Evolutionary conservation across 257 asterid genomes (phyloP), one percentile per base, ranked within the genome.

Genomic region (Paulownia fortunei): DNA sequence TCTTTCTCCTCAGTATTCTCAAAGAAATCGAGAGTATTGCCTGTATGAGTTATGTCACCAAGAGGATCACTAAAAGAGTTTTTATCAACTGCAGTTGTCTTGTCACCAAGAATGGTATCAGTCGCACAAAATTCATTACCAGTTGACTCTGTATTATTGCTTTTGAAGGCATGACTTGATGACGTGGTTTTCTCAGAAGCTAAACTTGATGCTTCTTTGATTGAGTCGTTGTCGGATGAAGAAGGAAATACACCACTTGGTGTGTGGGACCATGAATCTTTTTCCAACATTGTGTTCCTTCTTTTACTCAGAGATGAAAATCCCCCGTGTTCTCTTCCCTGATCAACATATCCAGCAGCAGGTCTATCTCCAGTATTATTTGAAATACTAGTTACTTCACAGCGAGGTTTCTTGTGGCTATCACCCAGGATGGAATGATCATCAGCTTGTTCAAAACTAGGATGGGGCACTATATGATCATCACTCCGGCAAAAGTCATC

Each of bases 391-490:
- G 55, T 71, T 76, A 69, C 84, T 74, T 84, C 87, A 75, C 32
- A 67, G 56, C 82, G 80, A 80, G 77, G 86, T 76, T 80, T 87
- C 86, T 84, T 86, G 78, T 47, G 79, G 80, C 84, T 82, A 81
- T 86, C 92, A 79, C 85, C 76, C 21, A 37, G 77, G 72, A 52
- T 73, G 70, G 85, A 77, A 69, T 78, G 64, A 63, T 85, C 85
- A 71, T 69, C 61, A 36, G 77, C 73, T 27, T 49, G 82, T 44
- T 39, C 83, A 39, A 42, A 78, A 76, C 80, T 47, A 59, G 91
- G 86, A 79, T 79, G 84, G 41, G 97, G 94, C 34, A 95, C 98
- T 84, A 88, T 87, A 89, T 90, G 98, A 79, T 92, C 97, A 69
- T 87, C 96, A 62, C 82, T 84, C 70, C 34, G 87, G 76, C 84